These are phyloP conservation scores for Termitomyces sp. DNA, from an alignment of 768 basidiomycete species.

Conservation along the genomic window DNA sequence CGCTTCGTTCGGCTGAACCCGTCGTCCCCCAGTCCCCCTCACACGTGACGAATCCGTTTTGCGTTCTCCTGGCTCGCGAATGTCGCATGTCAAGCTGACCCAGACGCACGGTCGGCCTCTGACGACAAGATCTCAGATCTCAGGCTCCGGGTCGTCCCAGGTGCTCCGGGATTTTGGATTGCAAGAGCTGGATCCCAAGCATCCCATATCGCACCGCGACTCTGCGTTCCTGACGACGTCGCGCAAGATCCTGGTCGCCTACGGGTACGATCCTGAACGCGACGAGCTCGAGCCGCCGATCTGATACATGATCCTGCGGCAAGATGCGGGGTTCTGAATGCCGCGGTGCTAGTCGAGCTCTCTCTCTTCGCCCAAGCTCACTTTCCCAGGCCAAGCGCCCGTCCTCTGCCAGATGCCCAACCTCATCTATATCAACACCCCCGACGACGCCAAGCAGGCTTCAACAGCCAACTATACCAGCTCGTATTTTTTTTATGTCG, in stretches of 20 bases:
- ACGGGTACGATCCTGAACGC: too few species aligned
- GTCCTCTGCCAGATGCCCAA: conserved; percentile 49
- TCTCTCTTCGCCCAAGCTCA: not conserved
- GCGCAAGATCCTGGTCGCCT: conserved; percentile 46
- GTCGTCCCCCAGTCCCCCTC: too few species aligned
- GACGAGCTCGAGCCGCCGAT: too few species aligned
- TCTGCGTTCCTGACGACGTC: conserved; percentile 16
- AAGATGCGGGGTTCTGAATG: conserved; percentile 53
- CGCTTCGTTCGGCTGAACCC: too few species aligned
- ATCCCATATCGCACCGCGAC: conserved; percentile 9
- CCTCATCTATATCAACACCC: conserved; percentile 70
- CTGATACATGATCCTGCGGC: conserved; percentile 59
- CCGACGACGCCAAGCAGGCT: conserved; percentile 39
- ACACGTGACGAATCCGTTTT: too few species aligned
- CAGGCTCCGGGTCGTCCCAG: too few species aligned
- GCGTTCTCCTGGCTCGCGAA: too few species aligned
- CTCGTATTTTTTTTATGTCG: too few species aligned
- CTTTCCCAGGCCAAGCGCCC: conserved; percentile 53
- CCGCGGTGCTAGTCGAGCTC: conserved; percentile 61
- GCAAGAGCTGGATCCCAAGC: conserved; percentile 12
- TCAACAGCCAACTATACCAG: conserved; percentile 50
- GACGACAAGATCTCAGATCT: too few species aligned
- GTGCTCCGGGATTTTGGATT: not conserved
- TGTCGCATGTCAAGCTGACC: too few species aligned
- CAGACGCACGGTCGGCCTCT: too few species aligned